Evolutionary conservation across 495 filamentous ascomycete species (phyloP).

Genomic region (Clohesyomyces aquaticus): DNA sequence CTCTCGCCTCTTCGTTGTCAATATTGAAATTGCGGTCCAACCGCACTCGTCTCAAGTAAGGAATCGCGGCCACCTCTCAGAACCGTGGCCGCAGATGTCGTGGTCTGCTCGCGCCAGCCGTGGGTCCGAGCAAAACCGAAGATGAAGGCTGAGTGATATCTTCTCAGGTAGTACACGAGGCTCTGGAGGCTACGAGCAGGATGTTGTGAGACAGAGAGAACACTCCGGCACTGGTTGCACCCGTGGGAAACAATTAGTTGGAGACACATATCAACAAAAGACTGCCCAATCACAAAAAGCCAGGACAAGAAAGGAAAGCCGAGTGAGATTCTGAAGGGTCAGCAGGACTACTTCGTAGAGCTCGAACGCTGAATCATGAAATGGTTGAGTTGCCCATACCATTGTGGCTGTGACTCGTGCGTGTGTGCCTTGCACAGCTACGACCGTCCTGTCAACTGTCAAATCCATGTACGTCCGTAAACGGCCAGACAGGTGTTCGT

Average conservation of each 20-base stretch:
- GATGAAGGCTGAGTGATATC: constrained; percentile 7
- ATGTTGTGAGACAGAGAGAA: constrained; percentile 7
- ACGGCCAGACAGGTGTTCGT: too few relatives aligned
- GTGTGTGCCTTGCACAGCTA: background rate
- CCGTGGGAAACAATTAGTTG: constrained; percentile 3
- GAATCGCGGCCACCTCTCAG: constrained; percentile 14
- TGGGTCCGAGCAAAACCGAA: background rate
- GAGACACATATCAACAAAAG: constrained; percentile 1
- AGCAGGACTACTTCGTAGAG: constrained; percentile 9
- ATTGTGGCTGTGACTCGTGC: background rate
- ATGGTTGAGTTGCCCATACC: background rate
- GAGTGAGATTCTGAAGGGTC: background rate
- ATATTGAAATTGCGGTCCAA: constrained; percentile 11
- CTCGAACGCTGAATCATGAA: constrained; percentile 1
- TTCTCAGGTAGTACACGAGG: constrained; percentile 13
- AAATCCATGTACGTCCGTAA: constrained; percentile 1
- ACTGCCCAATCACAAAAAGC: constrained; percentile 3
- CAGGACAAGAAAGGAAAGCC: background rate
- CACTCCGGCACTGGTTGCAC: constrained; percentile 13
- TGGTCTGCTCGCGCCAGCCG: background rate
- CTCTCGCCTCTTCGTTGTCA: background rate
- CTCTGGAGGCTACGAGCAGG: constrained; percentile 9
- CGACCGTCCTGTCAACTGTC: constrained; percentile 19
- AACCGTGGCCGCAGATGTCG: background rate
- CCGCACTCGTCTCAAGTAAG: constrained; percentile 8